A percentile compares a stretch with the other conserved stretches of the same genome.
Conservation (phyloP, 1,284 basidiomycete species). For the Naganishia sp. region DNA sequence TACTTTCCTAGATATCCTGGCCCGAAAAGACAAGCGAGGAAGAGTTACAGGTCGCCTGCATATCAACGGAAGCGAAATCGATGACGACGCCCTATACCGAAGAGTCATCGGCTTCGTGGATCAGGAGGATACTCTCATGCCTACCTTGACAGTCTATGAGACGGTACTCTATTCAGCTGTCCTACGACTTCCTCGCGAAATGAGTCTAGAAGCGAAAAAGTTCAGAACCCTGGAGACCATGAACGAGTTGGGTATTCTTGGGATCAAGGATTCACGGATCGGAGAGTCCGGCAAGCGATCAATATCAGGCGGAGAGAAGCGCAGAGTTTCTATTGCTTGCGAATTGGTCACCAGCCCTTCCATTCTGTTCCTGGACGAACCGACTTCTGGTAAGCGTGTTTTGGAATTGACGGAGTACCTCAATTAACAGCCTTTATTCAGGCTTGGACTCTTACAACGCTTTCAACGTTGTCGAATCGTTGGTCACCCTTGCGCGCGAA, state of each 20-base stretch:
- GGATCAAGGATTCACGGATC: conserved; percentile 86
- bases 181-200: conserved; percentile 84
- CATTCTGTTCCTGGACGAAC: conserved; percentile 94
- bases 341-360: conserved; percentile 95
- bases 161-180: conserved; percentile 92
- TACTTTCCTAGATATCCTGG: conserved; percentile 92
- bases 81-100: conserved; percentile 70
- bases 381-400: conserved; percentile 74
- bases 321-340: conserved; percentile 94
- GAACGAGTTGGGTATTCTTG: conserved; percentile 89
- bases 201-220: conserved; percentile 91
- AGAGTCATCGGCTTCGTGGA: conserved; percentile 91
- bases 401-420: background rate
- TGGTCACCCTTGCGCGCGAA: conserved; percentile 78
- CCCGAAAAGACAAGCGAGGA: conserved; percentile 82
- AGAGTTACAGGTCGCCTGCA: conserved; percentile 71
- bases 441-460: conserved; percentile 95
- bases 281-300: conserved; percentile 77
- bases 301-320: conserved; percentile 94
- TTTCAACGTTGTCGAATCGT: conserved; percentile 85
- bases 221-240: conserved; percentile 92
- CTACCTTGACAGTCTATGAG: conserved; percentile 95
- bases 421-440: conserved; percentile 41
- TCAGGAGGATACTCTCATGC: conserved; percentile 96
- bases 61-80: conserved; percentile 80